These are phyloP conservation scores for Penicillium odoratum DNA, from an alignment of 495 filamentous ascomycete genomes.

Conservation along the genomic window DNA sequence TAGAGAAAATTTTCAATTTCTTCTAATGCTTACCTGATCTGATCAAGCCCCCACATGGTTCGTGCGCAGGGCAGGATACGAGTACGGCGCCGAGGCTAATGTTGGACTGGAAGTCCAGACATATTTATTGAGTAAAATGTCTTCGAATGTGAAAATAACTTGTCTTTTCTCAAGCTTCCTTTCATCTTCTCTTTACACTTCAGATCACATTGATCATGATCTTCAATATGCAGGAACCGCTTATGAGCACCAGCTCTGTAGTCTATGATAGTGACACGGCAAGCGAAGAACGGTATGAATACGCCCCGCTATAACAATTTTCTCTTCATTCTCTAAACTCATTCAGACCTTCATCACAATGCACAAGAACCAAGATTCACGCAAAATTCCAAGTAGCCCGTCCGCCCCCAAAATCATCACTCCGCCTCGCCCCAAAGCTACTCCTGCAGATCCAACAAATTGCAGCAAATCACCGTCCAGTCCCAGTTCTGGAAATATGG, in stretches of 20 bases:
- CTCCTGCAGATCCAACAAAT: constrained; percentile 45
- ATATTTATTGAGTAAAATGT: not conserved
- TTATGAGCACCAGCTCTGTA: constrained; percentile 15
- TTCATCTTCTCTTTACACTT: not conserved
- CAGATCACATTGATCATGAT: constrained; percentile 1
- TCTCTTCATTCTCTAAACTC: not conserved
- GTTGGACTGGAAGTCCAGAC: not conserved
- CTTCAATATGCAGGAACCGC: not conserved
- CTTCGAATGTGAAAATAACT: constrained; percentile 1
- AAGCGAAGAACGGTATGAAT: constrained; percentile 28
- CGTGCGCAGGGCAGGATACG: constrained; percentile 3
- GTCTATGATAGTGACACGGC: constrained; percentile 27
- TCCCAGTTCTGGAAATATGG: constrained; percentile 41
- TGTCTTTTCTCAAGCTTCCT: not conserved
- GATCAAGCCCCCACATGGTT: constrained; percentile 3
- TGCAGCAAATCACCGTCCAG: constrained; percentile 23
- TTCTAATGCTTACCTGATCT: no score
- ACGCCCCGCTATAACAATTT: not conserved
- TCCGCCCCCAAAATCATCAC: constrained; percentile 34
- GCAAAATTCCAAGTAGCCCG: constrained; percentile 38
- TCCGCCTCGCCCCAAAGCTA: constrained; percentile 35
- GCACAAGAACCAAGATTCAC: constrained; percentile 23
- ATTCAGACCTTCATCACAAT: constrained; percentile 16
- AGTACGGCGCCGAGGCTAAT: constrained; percentile 7
- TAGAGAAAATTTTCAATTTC: no score